Conservation (phyloP, 768 basidiomycete genomes). For the Punctularia strigosozonata region DNA sequence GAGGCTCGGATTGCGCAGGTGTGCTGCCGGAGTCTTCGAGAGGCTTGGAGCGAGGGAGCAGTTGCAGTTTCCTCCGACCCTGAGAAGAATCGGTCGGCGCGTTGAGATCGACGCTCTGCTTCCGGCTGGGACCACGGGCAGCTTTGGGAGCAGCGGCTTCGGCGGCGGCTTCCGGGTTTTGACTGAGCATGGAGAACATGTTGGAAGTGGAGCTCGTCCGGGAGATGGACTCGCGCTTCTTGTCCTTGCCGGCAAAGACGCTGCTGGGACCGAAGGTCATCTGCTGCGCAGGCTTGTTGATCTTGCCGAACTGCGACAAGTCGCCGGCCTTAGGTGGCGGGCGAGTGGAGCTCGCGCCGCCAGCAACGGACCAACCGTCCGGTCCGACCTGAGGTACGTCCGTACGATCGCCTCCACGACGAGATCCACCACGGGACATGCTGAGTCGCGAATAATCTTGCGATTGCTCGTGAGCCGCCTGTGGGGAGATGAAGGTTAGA, state of each 20-base stretch:
- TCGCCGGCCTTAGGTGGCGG: constrained; percentile 74
- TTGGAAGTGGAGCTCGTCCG: constrained; percentile 72
- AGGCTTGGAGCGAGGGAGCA: constrained; percentile 58
- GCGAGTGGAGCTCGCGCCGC: constrained; percentile 32
- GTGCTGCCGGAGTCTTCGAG: no score
- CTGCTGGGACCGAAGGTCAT: constrained; percentile 79
- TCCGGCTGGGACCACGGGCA: constrained; percentile 37
- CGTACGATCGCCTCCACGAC: constrained; percentile 66
- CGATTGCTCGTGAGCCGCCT: constrained; percentile 80
- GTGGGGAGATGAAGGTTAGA: constrained; percentile 3
- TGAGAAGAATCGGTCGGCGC: constrained; percentile 20
- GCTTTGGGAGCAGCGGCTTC: constrained; percentile 42
- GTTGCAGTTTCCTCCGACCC: constrained; percentile 60
- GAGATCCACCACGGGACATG: constrained; percentile 87
- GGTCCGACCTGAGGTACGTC: constrained; percentile 47
- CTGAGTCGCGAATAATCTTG: constrained; percentile 49
- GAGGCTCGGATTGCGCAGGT: constrained; percentile 37
- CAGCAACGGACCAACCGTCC: constrained; percentile 82
- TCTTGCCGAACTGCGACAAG: constrained; percentile 81
- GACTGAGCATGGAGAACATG: constrained; percentile 72
- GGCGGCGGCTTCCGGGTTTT: constrained; percentile 40
- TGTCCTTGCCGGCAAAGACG: constrained; percentile 64
- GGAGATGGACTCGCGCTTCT: constrained; percentile 59
- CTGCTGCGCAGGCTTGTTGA: constrained; percentile 49
- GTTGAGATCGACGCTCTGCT: constrained; percentile 35